Conservation (phyloP, 345 rosid genomes). For the Euphorbia peplus region DNA sequence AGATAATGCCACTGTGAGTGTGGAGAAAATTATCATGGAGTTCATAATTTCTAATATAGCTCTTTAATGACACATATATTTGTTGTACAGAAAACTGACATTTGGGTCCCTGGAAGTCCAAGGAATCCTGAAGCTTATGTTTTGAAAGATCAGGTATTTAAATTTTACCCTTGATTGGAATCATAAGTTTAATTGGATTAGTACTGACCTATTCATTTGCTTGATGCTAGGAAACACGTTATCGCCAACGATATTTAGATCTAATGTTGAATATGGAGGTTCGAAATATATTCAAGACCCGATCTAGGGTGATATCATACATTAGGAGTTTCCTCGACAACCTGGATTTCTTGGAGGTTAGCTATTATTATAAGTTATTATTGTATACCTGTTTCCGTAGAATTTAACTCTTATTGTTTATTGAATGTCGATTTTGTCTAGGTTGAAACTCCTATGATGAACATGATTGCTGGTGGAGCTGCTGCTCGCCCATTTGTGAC, state of each 20-base stretch:
- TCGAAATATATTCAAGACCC: conserved; percentile 66
- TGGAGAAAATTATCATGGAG: conserved; percentile 21
- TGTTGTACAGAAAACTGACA: conserved; percentile 55
- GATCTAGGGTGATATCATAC: conserved; percentile 58
- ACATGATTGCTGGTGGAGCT: conserved; percentile 98
- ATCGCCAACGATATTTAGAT: conserved; percentile 89
- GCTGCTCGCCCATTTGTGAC: conserved; percentile 96
- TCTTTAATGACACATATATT: conserved; percentile 15
- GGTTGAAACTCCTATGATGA: conserved; percentile 99
- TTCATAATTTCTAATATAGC: background rate
- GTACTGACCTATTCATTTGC: conserved; percentile 3
- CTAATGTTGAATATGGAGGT: conserved; percentile 77
- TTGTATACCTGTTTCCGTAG: background rate
- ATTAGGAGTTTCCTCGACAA: conserved; percentile 68
- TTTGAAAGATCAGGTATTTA: conserved; percentile 83
- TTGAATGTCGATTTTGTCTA: conserved; percentile 19
- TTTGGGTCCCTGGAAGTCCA: conserved; percentile 63
- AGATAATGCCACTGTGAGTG: conserved; percentile 47
- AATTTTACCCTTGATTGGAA: too few species aligned
- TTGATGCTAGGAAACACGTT: conserved; percentile 69
- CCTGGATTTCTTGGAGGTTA: conserved; percentile 76
- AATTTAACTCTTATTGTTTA: background rate
- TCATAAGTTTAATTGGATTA: too few species aligned
- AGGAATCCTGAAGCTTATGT: conserved; percentile 82
- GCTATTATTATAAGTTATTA: background rate